Base-by-base conservation (phyloP, 2,329 filamentous ascomycete genomes). In the Ceratocystis albifundus region DNA sequence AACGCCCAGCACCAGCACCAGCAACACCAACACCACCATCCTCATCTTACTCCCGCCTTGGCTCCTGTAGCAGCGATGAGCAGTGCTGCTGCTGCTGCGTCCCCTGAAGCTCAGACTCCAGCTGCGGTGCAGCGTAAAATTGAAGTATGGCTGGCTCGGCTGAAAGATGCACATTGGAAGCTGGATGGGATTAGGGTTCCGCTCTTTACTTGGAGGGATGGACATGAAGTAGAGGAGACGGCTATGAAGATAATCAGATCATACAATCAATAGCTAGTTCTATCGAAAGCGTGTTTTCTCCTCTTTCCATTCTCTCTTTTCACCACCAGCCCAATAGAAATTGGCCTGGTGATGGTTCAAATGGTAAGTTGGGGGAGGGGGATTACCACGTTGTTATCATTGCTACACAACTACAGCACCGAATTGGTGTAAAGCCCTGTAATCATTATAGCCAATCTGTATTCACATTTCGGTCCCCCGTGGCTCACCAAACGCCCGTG, bases 141-240 rank as follows among this genome's bases (percentile, higher is more conserved):
- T 15, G 66, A 68, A 22, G 46, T 32, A 30, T 68, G 66, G 66
- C 63, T 44, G 44, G 12, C 22, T 2, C 50, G 63, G 1, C 12
- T 68, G 1, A 45, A 62, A 20, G 57, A 68, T 7, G 69, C 69
- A 4, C 65, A 67, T 8, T 74, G 80, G 17, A 73, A 76, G 10
- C 77, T 90, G 36, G 82, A 83, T n/a, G 76, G 78, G 4, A 77
- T 85, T 48, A 87, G 87, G 3, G 87, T 94, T 0, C 77, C 81
- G 69, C 73, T 94, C 45, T 84, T 88, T 69, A 89, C 82, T 22
- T 94, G 89, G 89, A 80, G 87, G 53, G 82, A 81, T 10, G 89
- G 89, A 0, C 78, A 80, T 32, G 89, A 94, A 76, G 87, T 89
- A 6, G 78, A 84, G 66, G 78, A 78, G 0, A 86, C 89, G 74